A percentile compares a stretch with the other conserved stretches of the same genome.
These are phyloP conservation scores for Zygoascus meyerae DNA, from an alignment of 1,139 yeast species.

Conservation along the genomic window DNA sequence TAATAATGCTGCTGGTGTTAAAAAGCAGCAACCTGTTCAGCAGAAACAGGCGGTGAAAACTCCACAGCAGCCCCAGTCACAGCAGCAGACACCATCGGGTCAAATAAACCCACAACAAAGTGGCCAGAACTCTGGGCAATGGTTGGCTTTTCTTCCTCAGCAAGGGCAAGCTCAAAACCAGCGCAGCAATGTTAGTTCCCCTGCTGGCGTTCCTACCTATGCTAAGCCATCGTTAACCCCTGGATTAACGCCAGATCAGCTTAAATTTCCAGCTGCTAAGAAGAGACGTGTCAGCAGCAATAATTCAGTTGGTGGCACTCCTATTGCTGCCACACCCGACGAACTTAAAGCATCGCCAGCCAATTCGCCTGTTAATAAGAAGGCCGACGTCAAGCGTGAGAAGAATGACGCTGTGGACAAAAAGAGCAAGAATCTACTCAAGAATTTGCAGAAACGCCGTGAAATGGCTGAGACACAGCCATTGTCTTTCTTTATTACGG, in stretches of 20 bases:
- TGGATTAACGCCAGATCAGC: slow-evolving; percentile 28
- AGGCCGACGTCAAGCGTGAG: slow-evolving; percentile 24
- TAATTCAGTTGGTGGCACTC: slow-evolving; percentile 14
- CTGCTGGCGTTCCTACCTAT: slow-evolving; percentile 28
- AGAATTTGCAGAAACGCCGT: slow-evolving; percentile 22
- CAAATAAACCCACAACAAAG: slow-evolving; percentile 4
- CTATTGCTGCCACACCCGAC: slow-evolving; percentile 12
- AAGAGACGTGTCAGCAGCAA: slow-evolving; percentile 24
- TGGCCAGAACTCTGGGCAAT: too few species aligned
- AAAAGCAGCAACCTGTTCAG: too few species aligned
- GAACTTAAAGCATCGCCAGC: too few species aligned
- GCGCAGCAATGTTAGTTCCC: slow-evolving; percentile 17
- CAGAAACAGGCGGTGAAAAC: too few species aligned
- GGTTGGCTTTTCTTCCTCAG: too few species aligned
- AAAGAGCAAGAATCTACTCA: slow-evolving; percentile 18
- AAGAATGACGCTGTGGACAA: slow-evolving; percentile 23
- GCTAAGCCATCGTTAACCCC: too few species aligned
- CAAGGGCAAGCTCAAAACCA: not conserved
- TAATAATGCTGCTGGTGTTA: not conserved
- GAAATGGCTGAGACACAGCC: slow-evolving; percentile 27
- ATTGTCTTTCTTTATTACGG: slow-evolving; percentile 25
- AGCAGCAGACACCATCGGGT: slow-evolving; percentile 7
- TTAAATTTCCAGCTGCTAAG: slow-evolving; percentile 26
- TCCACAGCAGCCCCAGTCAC: slow-evolving; percentile 3
- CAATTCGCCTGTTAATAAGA: slow-evolving; percentile 12